Base-by-base conservation (phyloP, 2,329 filamentous ascomycete genomes). In the Lecanoromycetidae sp. region DNA sequence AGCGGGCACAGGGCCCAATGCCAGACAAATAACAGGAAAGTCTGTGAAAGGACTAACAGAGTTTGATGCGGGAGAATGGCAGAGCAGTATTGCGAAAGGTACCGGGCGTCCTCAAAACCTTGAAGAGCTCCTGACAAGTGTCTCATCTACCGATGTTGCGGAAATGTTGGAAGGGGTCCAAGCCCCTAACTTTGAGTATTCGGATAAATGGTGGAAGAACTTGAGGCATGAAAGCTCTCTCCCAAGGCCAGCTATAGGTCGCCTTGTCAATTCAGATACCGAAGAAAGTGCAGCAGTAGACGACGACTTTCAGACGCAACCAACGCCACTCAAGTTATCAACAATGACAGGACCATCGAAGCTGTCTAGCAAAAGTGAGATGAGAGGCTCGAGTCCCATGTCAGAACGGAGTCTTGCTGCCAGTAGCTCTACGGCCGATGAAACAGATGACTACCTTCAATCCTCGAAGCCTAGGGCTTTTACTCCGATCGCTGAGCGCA, bases 21-120 rank as follows among this genome's bases (percentile, higher is more conserved):
- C 69, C 53, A 62, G 74, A 50, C 63, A 70, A 51, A 71, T 75
- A 54, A 68, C 74, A n/a, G 71, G 68, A 12, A 68, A 64, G 53
- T 63, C 72, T 52, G 67, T 81, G 29, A 71, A 69, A 56, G 77
- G 76, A 0, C 62, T 79, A 34, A 69, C 66, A 5, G 60, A 62
- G 8, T 80, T 80, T 52, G 66, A 77, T 49, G 65, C 72, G 52
- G 54, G 61, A 17, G 30, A 42, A 34, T 55, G 51, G 51, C 35
- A 43, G 15, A 32, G 61, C 48, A 63, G 64, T 43, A 63, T 67
- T 1, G 33, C 6, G 15, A 41, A 25, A 33, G 45, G 42, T 10
- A 15, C 6, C 7, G 23, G 12, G 10, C 17, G 19, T 6, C 23
- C 23, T 10, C 7, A 33, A 29, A 13, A 39, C 4, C 5, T 49